A percentile compares a stretch with the other conserved stretches of the same genome.
These are phyloP conservation scores for Aspergillus sclerotialis DNA, from an alignment of 2,329 filamentous ascomycete genomes.

Conservation along the genomic window DNA sequence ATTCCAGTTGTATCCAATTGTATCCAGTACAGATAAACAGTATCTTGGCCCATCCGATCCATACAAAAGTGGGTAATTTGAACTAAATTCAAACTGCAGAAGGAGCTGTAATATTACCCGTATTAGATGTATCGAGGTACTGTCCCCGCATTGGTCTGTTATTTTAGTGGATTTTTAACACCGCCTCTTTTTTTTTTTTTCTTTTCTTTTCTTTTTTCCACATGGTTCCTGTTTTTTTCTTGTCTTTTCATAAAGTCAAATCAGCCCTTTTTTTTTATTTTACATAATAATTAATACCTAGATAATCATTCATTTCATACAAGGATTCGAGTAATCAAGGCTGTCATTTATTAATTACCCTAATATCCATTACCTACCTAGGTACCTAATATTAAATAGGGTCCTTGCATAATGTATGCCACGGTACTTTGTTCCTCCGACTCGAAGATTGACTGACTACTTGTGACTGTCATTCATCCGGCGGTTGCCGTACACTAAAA, in stretches of 20 bases:
- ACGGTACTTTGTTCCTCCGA: background rate
- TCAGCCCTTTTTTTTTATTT: background rate
- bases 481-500: background rate
- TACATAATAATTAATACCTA: background rate
- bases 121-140: too few species aligned
- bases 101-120: too few species aligned
- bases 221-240: background rate
- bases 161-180: background rate
- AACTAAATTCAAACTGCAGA: too few species aligned
- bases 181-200: conserved; percentile 1
- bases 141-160: conserved; percentile 2
- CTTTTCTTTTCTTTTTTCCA: background rate
- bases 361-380: too few species aligned
- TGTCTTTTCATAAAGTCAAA: background rate
- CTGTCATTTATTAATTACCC: too few species aligned
- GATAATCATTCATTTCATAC: background rate
- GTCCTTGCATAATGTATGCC: background rate
- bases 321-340: background rate
- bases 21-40: too few species aligned
- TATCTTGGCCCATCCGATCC: too few species aligned
- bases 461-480: background rate
- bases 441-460: background rate
- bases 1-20: too few species aligned
- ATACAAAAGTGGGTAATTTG: too few species aligned
- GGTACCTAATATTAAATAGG: too few species aligned